Percentiles rank a stretch among this genome's conserved stretches.
Evolutionary conservation across 2,329 filamentous ascomycete species (phyloP).

Genomic region (Fusarium irregulare): DNA sequence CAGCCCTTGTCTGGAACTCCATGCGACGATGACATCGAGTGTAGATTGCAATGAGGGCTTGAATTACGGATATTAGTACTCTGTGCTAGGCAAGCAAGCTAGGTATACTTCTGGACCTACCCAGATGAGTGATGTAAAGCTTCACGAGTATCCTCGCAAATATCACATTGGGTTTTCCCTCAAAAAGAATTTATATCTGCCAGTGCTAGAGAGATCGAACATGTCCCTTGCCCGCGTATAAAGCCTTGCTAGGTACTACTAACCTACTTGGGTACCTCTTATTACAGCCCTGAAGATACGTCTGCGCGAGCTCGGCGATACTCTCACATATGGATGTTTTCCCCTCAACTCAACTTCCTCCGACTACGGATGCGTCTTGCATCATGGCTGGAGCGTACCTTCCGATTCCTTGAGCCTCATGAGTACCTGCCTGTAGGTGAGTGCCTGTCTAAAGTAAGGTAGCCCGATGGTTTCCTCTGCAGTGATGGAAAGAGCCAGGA

Average conservation of each 20-base stretch:
- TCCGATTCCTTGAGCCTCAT: slow-evolving; percentile 11
- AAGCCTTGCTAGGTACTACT: slow-evolving; percentile 1
- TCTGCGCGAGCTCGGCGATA: slow-evolving; percentile 31
- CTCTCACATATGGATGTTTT: slow-evolving; percentile 19
- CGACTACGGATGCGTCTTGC: slow-evolving; percentile 32
- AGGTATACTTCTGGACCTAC: neutral
- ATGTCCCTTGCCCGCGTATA: neutral
- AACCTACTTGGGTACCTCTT: neutral
- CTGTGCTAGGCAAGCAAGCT: neutral
- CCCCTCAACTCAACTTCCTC: slow-evolving; percentile 27
- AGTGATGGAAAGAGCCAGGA: neutral
- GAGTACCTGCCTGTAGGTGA: neutral
- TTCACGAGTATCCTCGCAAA: neutral
- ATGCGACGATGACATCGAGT: neutral
- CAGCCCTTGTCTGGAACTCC: neutral
- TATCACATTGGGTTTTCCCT: neutral
- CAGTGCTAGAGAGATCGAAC: neutral
- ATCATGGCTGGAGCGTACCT: slow-evolving; percentile 14
- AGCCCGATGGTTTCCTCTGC: neutral
- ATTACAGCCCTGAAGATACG: slow-evolving; percentile 8
- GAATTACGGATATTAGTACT: neutral
- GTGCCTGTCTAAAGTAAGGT: neutral
- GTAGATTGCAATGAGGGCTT: neutral
- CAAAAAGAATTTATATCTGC: neutral
- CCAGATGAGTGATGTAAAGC: neutral